Evolutionary conservation across 208 protist genomes (phyloP), one percentile per base, ranked within the genome.

Genomic region (Wallacemonas rigidus): DNA sequence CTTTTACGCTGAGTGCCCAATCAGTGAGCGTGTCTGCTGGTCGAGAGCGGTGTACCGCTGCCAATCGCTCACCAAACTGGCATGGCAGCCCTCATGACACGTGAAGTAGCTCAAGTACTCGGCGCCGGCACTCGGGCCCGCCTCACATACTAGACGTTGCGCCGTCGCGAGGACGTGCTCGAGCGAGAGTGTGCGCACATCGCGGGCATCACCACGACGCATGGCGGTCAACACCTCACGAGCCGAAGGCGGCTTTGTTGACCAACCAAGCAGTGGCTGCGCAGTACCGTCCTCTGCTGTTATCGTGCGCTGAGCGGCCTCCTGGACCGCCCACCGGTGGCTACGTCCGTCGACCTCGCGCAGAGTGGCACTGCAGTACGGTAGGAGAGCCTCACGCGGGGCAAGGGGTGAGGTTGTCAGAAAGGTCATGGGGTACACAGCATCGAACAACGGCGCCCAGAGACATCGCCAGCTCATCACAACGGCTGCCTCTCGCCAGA

Each of bases 101-200:
- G 60, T 65, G 43, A 65, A 65, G 60, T 65, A 65, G 15, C 60
- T 65, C 60, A 65, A 51, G 26, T 65, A 65, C 60, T 65, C 60
- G 4, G 60, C 38, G 3, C 41, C 60, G 14, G 60, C 60, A 38
- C 11, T 9, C 0, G 60, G 60, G 17, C 60, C 60, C 41, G 41
- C 60, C 43, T 65, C 60, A 5, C 44, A 8, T 15, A 41, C 60
- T 3, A 65, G 11, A 41, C 60, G 60, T 41, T 35, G 38, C 60
- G 60, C 60, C 11, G 60, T 65, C n/a, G 5, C 3, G 3, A 45
- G n/a, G 2, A 36, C 43, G 6, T 65, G 41, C 40, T 4, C 43
- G 4, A 65, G 43, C 14, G 60, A 65, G 0, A 50, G 60, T 3
- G 41, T 65, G 8, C 60, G 38, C 60, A 65, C 60, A 1, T 65